A percentile compares a stretch with the other conserved stretches of the same genome.
These are phyloP conservation scores for Ustilago hordei DNA, from an alignment of 1,284 basidiomycete genomes.

Conservation along the genomic window DNA sequence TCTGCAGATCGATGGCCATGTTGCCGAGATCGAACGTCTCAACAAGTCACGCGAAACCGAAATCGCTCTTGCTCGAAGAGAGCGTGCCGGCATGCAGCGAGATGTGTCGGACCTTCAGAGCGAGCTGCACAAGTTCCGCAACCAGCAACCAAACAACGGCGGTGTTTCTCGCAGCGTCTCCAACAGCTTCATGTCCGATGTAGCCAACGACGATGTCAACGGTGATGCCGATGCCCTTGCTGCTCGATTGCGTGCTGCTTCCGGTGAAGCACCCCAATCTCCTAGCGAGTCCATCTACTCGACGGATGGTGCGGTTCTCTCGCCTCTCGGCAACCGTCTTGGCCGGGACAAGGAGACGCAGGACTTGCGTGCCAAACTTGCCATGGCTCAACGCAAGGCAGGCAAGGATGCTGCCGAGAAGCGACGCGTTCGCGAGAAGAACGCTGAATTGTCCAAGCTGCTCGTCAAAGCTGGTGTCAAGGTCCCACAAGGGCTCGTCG, in stretches of 20 bases:
- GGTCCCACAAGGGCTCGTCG: conserved; percentile 51
- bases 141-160: conserved; percentile 45
- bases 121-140: conserved; percentile 72
- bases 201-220: conserved; percentile 34
- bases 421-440: conserved; percentile 63
- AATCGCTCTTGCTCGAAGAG: conserved; percentile 86
- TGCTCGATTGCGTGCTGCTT: conserved; percentile 39
- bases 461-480: conserved; percentile 58
- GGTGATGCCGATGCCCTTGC: conserved; percentile 39
- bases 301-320: conserved; percentile 43
- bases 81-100: conserved; percentile 85
- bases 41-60: conserved; percentile 91
- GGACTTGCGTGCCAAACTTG: conserved; percentile 63
- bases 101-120: conserved; percentile 92
- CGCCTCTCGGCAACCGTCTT: conserved; percentile 48
- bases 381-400: conserved; percentile 61
- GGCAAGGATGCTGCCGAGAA: conserved; percentile 63
- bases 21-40: conserved; percentile 78
- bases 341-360: conserved; percentile 56
- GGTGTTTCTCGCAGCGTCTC: conserved; percentile 49
- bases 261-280: conserved; percentile 40
- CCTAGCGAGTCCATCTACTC: conserved; percentile 49
- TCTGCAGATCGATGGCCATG: conserved; percentile 83
- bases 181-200: conserved; percentile 54
- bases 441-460: conserved; percentile 54